Conservation (phyloP, 805 yeast species). For the Candida mattraensis region DNA sequence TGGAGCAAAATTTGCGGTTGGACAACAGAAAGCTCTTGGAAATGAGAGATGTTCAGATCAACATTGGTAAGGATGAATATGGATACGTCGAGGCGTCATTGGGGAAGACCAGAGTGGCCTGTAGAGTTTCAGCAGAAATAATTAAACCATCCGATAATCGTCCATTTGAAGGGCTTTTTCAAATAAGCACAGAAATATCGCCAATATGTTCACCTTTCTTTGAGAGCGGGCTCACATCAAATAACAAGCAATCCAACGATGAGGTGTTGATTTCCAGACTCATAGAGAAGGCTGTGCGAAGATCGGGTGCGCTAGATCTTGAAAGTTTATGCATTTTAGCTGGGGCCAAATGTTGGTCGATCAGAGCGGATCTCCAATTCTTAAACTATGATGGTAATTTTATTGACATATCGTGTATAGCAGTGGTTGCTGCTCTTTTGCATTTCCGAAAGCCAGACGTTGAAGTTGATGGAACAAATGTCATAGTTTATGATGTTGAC, state of each 20-base stretch:
- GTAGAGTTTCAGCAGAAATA: conserved; percentile 72
- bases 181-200: conserved; percentile 79
- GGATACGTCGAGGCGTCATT: conserved; percentile 79
- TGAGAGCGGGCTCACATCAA: conserved; percentile 55
- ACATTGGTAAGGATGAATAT: conserved; percentile 59
- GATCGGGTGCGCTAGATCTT: conserved; percentile 88
- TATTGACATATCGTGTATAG: conserved; percentile 86
- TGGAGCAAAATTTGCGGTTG: conserved; percentile 59
- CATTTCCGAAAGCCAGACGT: conserved; percentile 87
- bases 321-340: conserved; percentile 90
- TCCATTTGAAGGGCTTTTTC: conserved; percentile 90
- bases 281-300: conserved; percentile 86
- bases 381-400: conserved; percentile 91
- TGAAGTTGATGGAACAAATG: conserved; percentile 61
- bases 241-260: conserved; percentile 58
- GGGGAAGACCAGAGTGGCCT: conserved; percentile 74
- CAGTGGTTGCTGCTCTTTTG: conserved; percentile 80
- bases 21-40: conserved; percentile 70
- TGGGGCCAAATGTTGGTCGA: conserved; percentile 87
- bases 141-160: conserved; percentile 83
- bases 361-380: conserved; percentile 87
- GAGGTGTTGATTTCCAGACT: conserved; percentile 79
- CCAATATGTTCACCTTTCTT: conserved; percentile 89
- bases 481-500: conserved; percentile 65
- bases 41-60: conserved; percentile 63